Conservation (phyloP, 2,329 filamentous ascomycete genomes). For the Aspergillus clavatus region DNA sequence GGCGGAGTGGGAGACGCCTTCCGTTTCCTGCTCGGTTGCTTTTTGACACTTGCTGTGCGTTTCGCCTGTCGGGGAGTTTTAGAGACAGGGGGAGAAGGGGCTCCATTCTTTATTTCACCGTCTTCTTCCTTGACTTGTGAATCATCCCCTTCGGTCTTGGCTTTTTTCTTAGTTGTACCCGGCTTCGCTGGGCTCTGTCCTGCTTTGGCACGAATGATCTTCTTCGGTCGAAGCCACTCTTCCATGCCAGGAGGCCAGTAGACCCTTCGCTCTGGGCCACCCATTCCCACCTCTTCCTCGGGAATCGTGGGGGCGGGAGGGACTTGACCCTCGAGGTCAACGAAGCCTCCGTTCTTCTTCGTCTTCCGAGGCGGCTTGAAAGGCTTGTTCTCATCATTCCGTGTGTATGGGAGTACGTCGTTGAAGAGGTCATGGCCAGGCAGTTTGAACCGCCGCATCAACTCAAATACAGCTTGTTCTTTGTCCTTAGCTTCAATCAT, state of each 20-base stretch:
- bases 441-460: conserved; percentile 83
- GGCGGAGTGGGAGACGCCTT: conserved; percentile 23
- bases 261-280: conserved; percentile 72
- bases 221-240: conserved; percentile 83
- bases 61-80: conserved; percentile 8
- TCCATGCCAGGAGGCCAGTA: conserved; percentile 91
- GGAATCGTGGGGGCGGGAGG: conserved; percentile 48
- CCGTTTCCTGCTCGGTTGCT: conserved; percentile 24
- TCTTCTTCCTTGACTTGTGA: not conserved
- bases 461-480: conserved; percentile 89
- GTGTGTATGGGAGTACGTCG: conserved; percentile 70
- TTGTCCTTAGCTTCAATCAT: conserved; percentile 99
- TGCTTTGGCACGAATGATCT: conserved; percentile 35
- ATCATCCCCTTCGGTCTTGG: conserved; percentile 2
- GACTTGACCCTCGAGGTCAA: conserved; percentile 40
- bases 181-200: conserved; percentile 17
- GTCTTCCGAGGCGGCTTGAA: conserved; percentile 46
- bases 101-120: conserved; percentile 5
- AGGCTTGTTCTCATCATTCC: conserved; percentile 67
- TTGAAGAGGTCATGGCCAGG: conserved; percentile 73
- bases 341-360: conserved; percentile 41
- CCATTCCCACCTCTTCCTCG: conserved; percentile 75
- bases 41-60: conserved; percentile 14
- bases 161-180: conserved; percentile 15
- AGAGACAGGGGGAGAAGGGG: conserved; percentile 16